A percentile compares a stretch with the other conserved stretches of the same genome.
phyloP scores from a whole-genome alignment of 495 filamentous ascomycete species.

The Penicillium subrubescens region DNA sequence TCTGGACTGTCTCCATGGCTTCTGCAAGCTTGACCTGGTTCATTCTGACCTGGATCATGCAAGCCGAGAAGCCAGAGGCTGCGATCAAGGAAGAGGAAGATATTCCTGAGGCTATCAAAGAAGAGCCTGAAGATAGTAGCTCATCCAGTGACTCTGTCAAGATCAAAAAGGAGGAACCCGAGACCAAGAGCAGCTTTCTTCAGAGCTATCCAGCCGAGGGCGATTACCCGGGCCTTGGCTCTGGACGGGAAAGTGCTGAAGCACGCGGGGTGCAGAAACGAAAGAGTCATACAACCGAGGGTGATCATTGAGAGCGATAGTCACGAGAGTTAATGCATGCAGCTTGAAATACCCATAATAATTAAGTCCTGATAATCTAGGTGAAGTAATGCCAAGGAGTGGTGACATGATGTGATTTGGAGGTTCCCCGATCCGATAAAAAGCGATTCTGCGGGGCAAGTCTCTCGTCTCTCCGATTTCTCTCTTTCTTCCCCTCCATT shows the following conservation, averaged over 20 bases:
- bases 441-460: constrained; percentile 17
- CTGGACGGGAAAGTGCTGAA: constrained; percentile 38
- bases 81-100: constrained; percentile 31
- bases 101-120: constrained; percentile 24
- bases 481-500: constrained; percentile 20
- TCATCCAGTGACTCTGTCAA: constrained; percentile 17
- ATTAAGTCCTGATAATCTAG: neutral
- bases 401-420: neutral
- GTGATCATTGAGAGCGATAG: constrained; percentile 20
- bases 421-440: constrained; percentile 7
- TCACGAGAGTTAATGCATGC: neutral
- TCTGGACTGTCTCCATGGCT: constrained; percentile 73
- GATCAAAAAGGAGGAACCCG: constrained; percentile 27
- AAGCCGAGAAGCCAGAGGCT: constrained; percentile 18
- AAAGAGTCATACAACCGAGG: constrained; percentile 31
- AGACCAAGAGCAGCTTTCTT: constrained; percentile 21
- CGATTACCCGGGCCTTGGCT: constrained; percentile 29
- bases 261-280: constrained; percentile 39
- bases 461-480: constrained; percentile 18
- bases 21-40: constrained; percentile 63
- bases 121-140: constrained; percentile 28
- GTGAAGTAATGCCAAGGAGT: constrained; percentile 13
- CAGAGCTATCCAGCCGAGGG: constrained; percentile 21
- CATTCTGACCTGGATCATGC: constrained; percentile 43
- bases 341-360: constrained; percentile 8